Base-by-base conservation (phyloP, 2,329 filamentous ascomycete genomes). In the Polychaeton citri region DNA sequence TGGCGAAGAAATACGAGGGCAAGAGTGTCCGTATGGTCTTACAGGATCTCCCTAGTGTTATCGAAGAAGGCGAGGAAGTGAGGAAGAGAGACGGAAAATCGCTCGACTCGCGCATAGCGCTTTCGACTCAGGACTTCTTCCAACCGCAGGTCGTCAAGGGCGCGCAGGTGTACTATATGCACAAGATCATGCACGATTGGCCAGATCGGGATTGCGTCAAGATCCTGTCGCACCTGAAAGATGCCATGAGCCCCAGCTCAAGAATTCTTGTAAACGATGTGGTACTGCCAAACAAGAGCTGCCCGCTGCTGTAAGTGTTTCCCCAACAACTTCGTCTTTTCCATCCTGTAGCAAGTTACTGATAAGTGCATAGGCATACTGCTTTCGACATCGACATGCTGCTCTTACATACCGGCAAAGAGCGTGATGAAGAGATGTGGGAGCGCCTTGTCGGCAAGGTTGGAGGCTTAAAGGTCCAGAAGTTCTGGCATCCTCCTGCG, bases 41-140 rank as follows among this genome's bases (percentile, higher is more conserved):
- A 1, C 44, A 54, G 40, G 51, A 55, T 38, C 41, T 49, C 5
- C 42, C 47, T 4, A 24, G 34, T 9, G 47, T 46, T 3, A 42
- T 54, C 28, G 41, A 37, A 2, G 37, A 47, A 16, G 38, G 48
- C 12, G 39, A 39, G 5, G 28, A 35, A 7, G 3, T 28, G 26
- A 17, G 20, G 13, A 10, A 21, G 33, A 9, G n/a, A 20, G 24
- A 28, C 15, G 24, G 24, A 7, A 28, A 10, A 15, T 5, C 7
- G 24, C 24, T 28, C 24, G 24, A 28, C 7, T 7, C 24, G n/a
- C 32, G 38, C 2, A 38, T 50, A 24, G 40, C 46, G 30, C 34
- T 21, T 18, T 35, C 41, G 26, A 32, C 31, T 15, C 55, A 57
- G 35, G 53, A 59, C 34, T 49, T 59, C 28, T 53, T 50, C 35